A percentile compares a stretch with the other conserved stretches of the same genome.
phyloP scores from a whole-genome alignment of 176 grass and related monocot genomes.

The Eragrostis nindensis region DNA sequence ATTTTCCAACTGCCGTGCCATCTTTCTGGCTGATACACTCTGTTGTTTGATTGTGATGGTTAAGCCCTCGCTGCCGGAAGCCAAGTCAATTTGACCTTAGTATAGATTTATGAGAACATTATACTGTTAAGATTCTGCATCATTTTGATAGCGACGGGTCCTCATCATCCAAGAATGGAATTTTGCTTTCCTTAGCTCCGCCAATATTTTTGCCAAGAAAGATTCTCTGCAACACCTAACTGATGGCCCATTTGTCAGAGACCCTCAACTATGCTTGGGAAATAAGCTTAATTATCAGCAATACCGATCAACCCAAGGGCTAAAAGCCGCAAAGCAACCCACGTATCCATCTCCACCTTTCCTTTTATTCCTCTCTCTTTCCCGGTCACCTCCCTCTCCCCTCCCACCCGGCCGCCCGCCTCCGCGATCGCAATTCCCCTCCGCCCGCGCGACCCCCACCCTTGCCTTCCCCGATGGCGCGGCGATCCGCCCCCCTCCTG shows the following conservation, averaged over 20 bases:
- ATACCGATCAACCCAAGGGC: neutral
- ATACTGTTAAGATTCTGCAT: neutral
- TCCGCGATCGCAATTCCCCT: slow-evolving; percentile 53
- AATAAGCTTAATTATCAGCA: neutral
- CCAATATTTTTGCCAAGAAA: neutral
- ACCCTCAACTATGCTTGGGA: neutral
- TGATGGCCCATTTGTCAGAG: neutral
- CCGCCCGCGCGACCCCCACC: neutral
- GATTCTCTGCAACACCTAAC: neutral
- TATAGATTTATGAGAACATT: too few relatives aligned
- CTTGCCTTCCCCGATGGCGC: slow-evolving; percentile 53
- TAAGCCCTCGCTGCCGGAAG: too few relatives aligned
- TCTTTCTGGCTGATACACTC: neutral
- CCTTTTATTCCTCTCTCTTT: neutral
- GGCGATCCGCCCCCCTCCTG: slow-evolving; percentile 68
- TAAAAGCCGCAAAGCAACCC: neutral
- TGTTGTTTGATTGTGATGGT: too few relatives aligned
- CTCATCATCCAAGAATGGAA: neutral
- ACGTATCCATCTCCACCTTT: neutral
- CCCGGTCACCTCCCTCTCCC: neutral
- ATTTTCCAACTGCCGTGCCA: neutral
- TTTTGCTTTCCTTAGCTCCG: neutral
- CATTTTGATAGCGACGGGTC: too few relatives aligned
- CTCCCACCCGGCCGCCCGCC: slow-evolving; percentile 27
- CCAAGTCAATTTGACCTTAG: too few relatives aligned